Percentiles rank a stretch among this genome's conserved stretches.
These are phyloP conservation scores for Talaromyces ruber DNA, from an alignment of 495 filamentous ascomycete genomes.

Conservation along the genomic window DNA sequence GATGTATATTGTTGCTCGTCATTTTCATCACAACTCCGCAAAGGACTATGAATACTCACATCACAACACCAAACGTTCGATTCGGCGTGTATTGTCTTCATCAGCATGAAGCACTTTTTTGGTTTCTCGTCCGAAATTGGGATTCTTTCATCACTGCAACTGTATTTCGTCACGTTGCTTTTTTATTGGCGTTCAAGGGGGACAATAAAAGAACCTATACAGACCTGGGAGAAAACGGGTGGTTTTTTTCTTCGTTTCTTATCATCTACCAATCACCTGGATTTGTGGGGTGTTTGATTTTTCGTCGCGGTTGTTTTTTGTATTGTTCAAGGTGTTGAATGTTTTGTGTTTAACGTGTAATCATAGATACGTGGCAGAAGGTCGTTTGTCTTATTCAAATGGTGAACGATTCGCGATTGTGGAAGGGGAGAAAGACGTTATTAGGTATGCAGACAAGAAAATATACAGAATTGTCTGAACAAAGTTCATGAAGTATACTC, in stretches of 20 bases:
- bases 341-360: slow-evolving; percentile 14
- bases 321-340: not conserved
- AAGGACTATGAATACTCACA: not conserved
- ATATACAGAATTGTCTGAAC: not conserved
- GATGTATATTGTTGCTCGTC: slow-evolving; percentile 4
- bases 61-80: not conserved
- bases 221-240: not conserved
- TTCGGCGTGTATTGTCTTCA: not conserved
- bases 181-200: not conserved
- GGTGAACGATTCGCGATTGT: not conserved
- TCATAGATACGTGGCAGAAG: slow-evolving; percentile 15
- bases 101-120: not conserved
- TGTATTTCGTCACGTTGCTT: not conserved
- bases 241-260: not conserved
- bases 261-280: not conserved
- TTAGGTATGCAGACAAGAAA: not conserved
- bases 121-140: not conserved
- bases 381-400: not conserved
- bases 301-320: not conserved
- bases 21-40: not conserved
- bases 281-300: not conserved
- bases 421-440: not conserved
- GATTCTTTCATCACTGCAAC: not conserved
- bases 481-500: not conserved
- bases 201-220: not conserved